Base-by-base conservation (phyloP, 257 asterid genomes). In the Solanum sitiens region DNA sequence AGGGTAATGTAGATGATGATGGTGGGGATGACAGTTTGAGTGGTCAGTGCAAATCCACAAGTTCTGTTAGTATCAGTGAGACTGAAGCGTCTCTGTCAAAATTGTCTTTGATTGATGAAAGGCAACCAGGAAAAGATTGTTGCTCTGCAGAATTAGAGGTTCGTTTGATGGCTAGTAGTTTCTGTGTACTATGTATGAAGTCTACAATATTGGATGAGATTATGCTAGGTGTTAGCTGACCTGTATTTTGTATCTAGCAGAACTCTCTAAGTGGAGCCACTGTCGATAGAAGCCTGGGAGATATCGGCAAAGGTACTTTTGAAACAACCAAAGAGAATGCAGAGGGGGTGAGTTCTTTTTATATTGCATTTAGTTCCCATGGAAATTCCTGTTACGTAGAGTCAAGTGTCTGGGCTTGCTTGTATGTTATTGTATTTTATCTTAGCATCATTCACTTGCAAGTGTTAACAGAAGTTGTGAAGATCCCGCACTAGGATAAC, bases 61-160 rank as follows among this genome's bases (percentile, higher is more conserved):
- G 56, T 87, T 87, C 56, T 70, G 86, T 50, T 14, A 53, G 86
- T 39, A 83, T 86, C 71, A 47, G 70, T 33, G 83, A 30, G 13
- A 75, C 71, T 61, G 92, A 86, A 40, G 90, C 56, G 79, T 72
- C 70, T 70, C 89, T 80, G 75, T 79, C 67, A 50, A 77, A 63
- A 67, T 90, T 70, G 59, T 71, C 84, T 86, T 82, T 82, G 70
- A 32, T 82, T 32, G 45, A 59, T 86, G 88, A 79, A 11, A 76
- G 13, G 75, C 91, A 59, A 87, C 87, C 47, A 89, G 90, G 67
- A 30, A 61, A 35, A 89, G 86, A 73, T 75, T 88, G 89, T 73
- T 89, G 86, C 89, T 88, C 90, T 74, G 65, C 25, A 44, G 86
- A 89, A 71, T 73, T 88, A 79, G 75, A 87, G 91, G 91, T 89